Evolutionary conservation across 306 rosid species (phyloP).

Genomic region (Aeschynomene evenia): DNA sequence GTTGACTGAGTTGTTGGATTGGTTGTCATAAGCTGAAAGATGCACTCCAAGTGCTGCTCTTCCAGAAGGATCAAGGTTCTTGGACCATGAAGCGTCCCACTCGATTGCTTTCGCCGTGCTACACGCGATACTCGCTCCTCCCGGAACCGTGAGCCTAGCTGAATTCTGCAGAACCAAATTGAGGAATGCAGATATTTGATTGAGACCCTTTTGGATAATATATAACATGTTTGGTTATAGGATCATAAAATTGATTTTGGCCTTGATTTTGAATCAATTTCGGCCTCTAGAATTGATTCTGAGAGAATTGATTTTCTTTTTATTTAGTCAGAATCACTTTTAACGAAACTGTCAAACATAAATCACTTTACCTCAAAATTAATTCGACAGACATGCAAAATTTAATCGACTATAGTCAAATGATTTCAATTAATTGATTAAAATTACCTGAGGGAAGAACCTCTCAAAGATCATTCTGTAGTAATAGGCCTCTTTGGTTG

Average conservation of each 20-base stretch:
- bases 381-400: too few species aligned
- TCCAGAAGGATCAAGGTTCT: slow-evolving; percentile 90
- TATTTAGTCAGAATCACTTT: neutral
- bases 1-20: slow-evolving; percentile 24
- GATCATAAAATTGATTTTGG: too few species aligned
- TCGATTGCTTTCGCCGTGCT: slow-evolving; percentile 93
- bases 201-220: neutral
- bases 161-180: slow-evolving; percentile 62
- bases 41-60: slow-evolving; percentile 95
- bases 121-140: slow-evolving; percentile 92
- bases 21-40: slow-evolving; percentile 58
- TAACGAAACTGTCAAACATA: too few species aligned
- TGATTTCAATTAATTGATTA: neutral
- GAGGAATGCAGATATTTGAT: neutral
- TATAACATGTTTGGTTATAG: too few species aligned
- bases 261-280: too few species aligned
- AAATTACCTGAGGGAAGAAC: slow-evolving; percentile 85
- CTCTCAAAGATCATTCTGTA: slow-evolving; percentile 94
- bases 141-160: slow-evolving; percentile 81
- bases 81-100: slow-evolving; percentile 91
- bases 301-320: too few species aligned
- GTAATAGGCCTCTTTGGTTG: slow-evolving; percentile 85
- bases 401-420: too few species aligned
- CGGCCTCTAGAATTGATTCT: too few species aligned
- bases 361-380: too few species aligned